Percentiles rank a stretch among this genome's conserved stretches.
These are phyloP conservation scores for Torulaspora maleeae DNA, from an alignment of 805 yeast species.

Conservation along the genomic window DNA sequence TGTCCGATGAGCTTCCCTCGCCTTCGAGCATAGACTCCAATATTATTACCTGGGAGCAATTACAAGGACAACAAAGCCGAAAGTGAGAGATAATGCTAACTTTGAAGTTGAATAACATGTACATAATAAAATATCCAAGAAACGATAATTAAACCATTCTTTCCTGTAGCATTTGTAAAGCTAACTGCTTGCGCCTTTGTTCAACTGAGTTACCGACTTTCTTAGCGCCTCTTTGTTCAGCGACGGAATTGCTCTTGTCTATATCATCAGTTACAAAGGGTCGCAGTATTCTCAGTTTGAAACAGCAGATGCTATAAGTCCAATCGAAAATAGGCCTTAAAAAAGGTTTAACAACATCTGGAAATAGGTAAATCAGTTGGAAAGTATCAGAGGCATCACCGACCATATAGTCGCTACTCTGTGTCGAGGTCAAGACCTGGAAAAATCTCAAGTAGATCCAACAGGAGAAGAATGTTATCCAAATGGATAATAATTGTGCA, in stretches of 20 bases:
- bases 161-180: conserved; percentile 69
- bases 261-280: conserved; percentile 66
- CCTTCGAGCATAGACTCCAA: conserved; percentile 23
- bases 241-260: conserved; percentile 69
- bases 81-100: not conserved
- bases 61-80: conserved; percentile 6
- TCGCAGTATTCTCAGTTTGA: conserved; percentile 45
- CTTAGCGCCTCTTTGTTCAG: conserved; percentile 49
- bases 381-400: conserved; percentile 94
- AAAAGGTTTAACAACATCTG: conserved; percentile 50
- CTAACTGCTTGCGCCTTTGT: conserved; percentile 73
- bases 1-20: conserved; percentile 26
- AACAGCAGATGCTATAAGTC: conserved; percentile 37
- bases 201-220: conserved; percentile 40
- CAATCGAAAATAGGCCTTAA: conserved; percentile 49
- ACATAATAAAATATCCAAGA: conserved; percentile 1
- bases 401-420: conserved; percentile 31
- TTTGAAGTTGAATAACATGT: conserved; percentile 2
- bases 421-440: conserved; percentile 45
- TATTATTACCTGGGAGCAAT: conserved; percentile 14
- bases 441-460: conserved; percentile 78
- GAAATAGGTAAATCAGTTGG: conserved; percentile 79
- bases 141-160: conserved; percentile 36
- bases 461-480: conserved; percentile 56
- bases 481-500: conserved; percentile 51